A percentile compares a stretch with the other conserved stretches of the same genome.
phyloP scores from a whole-genome alignment of 202 grass and related monocot genomes.

The Zizania palustris region DNA sequence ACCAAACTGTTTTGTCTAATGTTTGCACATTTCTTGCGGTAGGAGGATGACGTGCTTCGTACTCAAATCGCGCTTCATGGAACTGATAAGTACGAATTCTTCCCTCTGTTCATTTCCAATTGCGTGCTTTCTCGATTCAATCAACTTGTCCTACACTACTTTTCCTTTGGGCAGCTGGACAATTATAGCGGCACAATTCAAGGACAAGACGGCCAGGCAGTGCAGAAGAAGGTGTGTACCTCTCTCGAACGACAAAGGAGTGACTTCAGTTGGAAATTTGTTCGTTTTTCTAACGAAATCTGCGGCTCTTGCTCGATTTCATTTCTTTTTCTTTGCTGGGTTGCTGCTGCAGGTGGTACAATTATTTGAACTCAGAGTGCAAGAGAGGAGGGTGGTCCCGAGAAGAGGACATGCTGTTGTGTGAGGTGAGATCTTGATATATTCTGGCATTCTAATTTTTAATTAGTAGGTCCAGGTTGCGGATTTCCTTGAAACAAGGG shows the following conservation, averaged over 20 bases:
- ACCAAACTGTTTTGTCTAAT: conserved; percentile 16
- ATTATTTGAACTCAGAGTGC: conserved; percentile 92
- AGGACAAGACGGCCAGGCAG: conserved; percentile 88
- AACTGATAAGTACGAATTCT: conserved; percentile 69
- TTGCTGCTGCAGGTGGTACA: conserved; percentile 70
- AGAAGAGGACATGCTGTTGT: conserved; percentile 89
- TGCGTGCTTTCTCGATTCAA: neutral
- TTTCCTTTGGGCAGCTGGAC: conserved; percentile 69
- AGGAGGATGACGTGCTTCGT: conserved; percentile 87
- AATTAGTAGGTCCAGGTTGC: neutral
- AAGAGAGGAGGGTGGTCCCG: conserved; percentile 96
- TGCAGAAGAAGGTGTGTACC: conserved; percentile 73
- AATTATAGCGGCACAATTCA: conserved; percentile 76
- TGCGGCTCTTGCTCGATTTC: neutral
- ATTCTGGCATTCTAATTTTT: neutral
- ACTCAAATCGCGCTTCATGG: conserved; percentile 77
- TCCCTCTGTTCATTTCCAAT: neutral
- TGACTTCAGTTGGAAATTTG: neutral
- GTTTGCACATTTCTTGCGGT: conserved; percentile 14
- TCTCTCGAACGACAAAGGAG: neutral
- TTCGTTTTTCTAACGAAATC: neutral
- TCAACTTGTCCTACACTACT: neutral
- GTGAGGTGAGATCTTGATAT: conserved; percentile 76
- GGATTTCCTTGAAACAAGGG: conserved; percentile 3
- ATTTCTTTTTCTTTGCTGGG: neutral